These are phyloP conservation scores for Lactarius evosmus DNA, from an alignment of 768 basidiomycete species.

Conservation along the genomic window DNA sequence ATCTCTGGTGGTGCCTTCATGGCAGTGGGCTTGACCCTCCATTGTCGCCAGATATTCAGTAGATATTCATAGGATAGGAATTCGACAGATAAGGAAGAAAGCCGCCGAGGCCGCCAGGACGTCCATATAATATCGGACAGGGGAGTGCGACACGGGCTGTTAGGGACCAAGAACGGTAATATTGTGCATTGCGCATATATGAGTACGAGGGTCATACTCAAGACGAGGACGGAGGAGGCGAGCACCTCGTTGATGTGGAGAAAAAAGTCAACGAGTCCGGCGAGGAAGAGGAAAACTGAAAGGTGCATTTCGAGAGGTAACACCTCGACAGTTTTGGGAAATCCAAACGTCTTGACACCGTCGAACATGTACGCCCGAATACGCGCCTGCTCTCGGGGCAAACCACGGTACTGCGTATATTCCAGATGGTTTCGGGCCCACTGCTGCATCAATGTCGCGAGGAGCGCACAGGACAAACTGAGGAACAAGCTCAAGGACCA, in stretches of 20 bases:
- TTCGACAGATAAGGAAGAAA: no score
- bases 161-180: background rate
- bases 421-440: constrained; percentile 5
- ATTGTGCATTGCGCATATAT: background rate
- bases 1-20: background rate
- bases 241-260: background rate
- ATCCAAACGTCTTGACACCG: background rate
- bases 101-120: no score
- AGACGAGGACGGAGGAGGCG: background rate
- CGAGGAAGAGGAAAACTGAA: background rate
- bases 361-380: constrained; percentile 1
- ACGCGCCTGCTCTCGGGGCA: background rate
- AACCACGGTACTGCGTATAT: background rate
- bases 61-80: background rate
- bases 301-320: background rate
- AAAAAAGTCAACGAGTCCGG: background rate
- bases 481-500: constrained; percentile 11
- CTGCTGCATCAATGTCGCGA: background rate
- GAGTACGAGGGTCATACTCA: no score
- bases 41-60: background rate
- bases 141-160: background rate
- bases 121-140: background rate
- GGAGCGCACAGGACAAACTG: background rate
- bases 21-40: background rate
- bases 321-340: background rate